Base-by-base conservation (phyloP, 805 yeast species). In the Saccharomyces jurei region DNA sequence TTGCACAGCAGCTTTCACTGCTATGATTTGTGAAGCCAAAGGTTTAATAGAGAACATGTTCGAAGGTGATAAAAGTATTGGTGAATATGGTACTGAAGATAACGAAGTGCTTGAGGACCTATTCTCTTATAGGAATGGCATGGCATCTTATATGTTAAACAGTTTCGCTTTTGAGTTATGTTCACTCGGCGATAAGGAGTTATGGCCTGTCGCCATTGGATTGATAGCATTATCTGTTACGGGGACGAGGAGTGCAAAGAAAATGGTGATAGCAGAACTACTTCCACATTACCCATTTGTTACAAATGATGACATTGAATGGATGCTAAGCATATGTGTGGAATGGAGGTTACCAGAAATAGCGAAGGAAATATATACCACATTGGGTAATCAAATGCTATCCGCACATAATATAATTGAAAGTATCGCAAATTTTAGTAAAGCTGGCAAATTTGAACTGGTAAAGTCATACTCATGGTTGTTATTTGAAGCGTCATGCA, bases 271-370 rank as follows among this genome's bases (percentile, higher is more conserved):
- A 36, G 76, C 81, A 3, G 83, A 81, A 56, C 75, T 80, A 50
- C 69, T 87, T 36, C 88, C 89, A 4, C 77, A 76, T 25, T 86
- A 74, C 63, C 75, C 82, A 48, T 83, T 82, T 62, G 71, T 77
- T 52, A 83, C 84, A 8, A 85, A 83, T 63, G 91, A 86, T 65
- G 95, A 87, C 64, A 75, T 85, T 57, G 94, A 87, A 67, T 87
- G 92, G 92, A 79, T 84, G 48, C 71, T 87, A 51, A 80, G 88
- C 2, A 74, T 87, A 4, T 86, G 92, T 71, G 87, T 90, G 11
- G 78, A 83, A 60, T 74, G 86, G 65, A 80, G 79, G 60, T 66
- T 86, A 46, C 75, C 81, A n/a, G 70, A 76, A 6, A 82, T 87
- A 11, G 81, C 87, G 0, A 76, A 76, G 54, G 73, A 76, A 31